Conservation (phyloP, 2,329 filamentous ascomycete genomes). For the Apiospora phragmitis region DNA sequence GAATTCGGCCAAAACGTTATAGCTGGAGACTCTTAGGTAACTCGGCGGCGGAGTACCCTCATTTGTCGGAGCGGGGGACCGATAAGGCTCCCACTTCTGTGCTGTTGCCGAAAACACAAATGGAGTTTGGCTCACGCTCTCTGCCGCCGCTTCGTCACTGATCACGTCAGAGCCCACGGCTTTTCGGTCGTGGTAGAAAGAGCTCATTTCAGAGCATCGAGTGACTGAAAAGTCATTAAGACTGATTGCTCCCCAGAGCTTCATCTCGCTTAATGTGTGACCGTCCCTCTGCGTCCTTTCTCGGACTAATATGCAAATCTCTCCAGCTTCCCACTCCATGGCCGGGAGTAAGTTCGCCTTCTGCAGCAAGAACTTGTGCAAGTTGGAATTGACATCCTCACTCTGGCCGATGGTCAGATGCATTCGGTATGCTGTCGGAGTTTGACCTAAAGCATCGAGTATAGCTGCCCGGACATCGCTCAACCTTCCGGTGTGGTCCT, state of each 20-base stretch:
- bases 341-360: conserved; percentile 51
- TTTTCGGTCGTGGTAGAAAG: conserved; percentile 18
- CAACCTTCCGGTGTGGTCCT: conserved; percentile 24
- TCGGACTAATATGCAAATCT: conserved; percentile 55
- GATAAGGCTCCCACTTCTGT: conserved; percentile 23
- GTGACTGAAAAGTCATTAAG: conserved; percentile 25
- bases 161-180: background rate
- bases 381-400: conserved; percentile 42
- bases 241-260: conserved; percentile 53
- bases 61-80: background rate
- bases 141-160: background rate
- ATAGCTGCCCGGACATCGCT: conserved; percentile 35
- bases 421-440: conserved; percentile 35
- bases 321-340: conserved; percentile 47
- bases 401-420: conserved; percentile 65
- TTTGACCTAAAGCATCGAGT: conserved; percentile 37
- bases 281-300: conserved; percentile 36
- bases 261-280: conserved; percentile 49
- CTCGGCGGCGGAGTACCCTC: background rate
- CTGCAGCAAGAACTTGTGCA: conserved; percentile 51
- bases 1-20: conserved; percentile 56
- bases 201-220: conserved; percentile 13
- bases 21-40: conserved; percentile 43
- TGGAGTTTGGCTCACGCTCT: conserved; percentile 16
- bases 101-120: conserved; percentile 20